Conservation (phyloP, 2,329 filamentous ascomycete genomes). For the Alternaria rosae region DNA sequence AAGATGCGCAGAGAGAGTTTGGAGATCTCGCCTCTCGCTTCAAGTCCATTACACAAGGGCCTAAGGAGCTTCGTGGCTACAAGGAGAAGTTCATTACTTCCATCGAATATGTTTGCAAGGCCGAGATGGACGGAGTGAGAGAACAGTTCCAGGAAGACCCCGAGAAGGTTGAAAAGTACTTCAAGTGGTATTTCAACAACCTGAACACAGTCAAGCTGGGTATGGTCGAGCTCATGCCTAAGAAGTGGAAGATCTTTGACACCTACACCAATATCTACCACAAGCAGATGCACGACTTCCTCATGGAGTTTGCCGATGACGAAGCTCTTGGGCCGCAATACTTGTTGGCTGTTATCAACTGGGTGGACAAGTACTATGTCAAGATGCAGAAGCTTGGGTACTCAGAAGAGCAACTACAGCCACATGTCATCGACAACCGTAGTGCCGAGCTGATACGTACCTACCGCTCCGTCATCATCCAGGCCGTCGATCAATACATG, state of each 20-base stretch:
- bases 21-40: constrained; percentile 92
- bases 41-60: constrained; percentile 92
- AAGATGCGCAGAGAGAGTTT: constrained; percentile 94
- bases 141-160: constrained; percentile 85
- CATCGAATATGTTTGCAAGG: constrained; percentile 75
- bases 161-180: constrained; percentile 79
- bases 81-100: constrained; percentile 92
- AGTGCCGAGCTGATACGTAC: constrained; percentile 90
- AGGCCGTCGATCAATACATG: constrained; percentile 97
- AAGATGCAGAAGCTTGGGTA: constrained; percentile 94
- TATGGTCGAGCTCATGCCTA: constrained; percentile 90
- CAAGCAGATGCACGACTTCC: constrained; percentile 91
- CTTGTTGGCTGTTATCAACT: constrained; percentile 90
- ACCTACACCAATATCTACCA: constrained; percentile 94
- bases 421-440: constrained; percentile 88
- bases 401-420: constrained; percentile 75
- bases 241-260: constrained; percentile 94
- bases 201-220: constrained; percentile 92
- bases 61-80: constrained; percentile 91
- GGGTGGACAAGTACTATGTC: constrained; percentile 93
- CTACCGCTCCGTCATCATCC: constrained; percentile 94
- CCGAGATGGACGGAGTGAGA: constrained; percentile 75
- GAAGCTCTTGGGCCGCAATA: constrained; percentile 84
- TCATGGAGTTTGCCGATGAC: constrained; percentile 83
- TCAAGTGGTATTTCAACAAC: constrained; percentile 98